Base-by-base conservation (phyloP, 805 yeast species). In the Candida ascalaphidarum region DNA sequence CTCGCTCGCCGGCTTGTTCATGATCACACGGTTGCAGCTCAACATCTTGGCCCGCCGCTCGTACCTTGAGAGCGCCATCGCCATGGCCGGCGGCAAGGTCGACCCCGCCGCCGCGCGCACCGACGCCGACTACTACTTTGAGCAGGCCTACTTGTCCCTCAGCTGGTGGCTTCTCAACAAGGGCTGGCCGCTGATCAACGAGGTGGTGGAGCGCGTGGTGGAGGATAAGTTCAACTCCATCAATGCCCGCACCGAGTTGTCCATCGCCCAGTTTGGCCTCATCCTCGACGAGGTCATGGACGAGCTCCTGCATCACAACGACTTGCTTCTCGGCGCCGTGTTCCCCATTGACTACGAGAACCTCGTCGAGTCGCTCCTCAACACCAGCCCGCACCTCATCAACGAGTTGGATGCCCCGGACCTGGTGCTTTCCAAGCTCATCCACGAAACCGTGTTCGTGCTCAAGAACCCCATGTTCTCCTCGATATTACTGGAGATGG, bases 141-240 rank as follows among this genome's bases (percentile, higher is more conserved):
- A 81, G 43, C 89, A 92, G 43, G 80, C 85, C 28, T 89, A 81
- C 48, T 62, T 89, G 26, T 80, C 94, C 0, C 70, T 85, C 36
- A 79, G 88, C 35, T 89, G 96, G 96, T 89, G 96, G 96, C 53
- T 89, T 25, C 61, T 89, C 28, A 86, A 89, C 51, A 73, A 77
- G 38, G 97, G 97, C 1, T 85, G 92, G 86, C 43, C 65, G 14
- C 58, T 64, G 19, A 56, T 83, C 20, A 64, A 72, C 14, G 55
- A 62, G 17, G 53, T 65, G 13, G 71, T 84, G 17, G 73, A 74
- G 42, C 46, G 52, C 1, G 58, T 71, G 4, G 88, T 89, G 3
- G 63, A 60, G 17, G 63, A 61, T 18, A 76, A 74, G 14, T 84
- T 85, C 48, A 68, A 61, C 8, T 65, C 63, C 8, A 58, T 82